Conservation (phyloP, 495 filamentous ascomycete species). For the Penicillium diatomitis region DNA sequence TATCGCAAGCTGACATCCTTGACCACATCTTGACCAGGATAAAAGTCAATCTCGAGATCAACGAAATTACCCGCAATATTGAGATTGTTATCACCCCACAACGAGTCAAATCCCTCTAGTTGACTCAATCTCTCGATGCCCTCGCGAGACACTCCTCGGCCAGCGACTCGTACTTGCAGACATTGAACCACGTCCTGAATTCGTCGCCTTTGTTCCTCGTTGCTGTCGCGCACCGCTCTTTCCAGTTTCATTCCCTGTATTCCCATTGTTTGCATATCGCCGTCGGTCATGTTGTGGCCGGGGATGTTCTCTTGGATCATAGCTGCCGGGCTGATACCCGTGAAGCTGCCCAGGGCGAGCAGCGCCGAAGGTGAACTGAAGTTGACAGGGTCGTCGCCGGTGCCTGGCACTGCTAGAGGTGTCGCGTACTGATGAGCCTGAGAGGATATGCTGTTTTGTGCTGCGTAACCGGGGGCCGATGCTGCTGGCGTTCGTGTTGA, state of each 20-base stretch:
- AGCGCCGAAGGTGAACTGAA: slow-evolving; percentile 40
- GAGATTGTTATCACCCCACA: slow-evolving; percentile 61
- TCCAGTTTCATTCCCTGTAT: slow-evolving; percentile 35
- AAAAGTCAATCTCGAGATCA: slow-evolving; percentile 43
- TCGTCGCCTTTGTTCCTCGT: slow-evolving; percentile 45
- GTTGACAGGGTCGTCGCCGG: slow-evolving; percentile 33
- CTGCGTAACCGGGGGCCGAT: slow-evolving; percentile 22
- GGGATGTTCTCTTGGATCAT: slow-evolving; percentile 33
- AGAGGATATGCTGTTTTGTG: slow-evolving; percentile 23
- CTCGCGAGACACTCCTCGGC: slow-evolving; percentile 61
- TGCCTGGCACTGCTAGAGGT: slow-evolving; percentile 27
- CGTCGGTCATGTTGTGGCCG: slow-evolving; percentile 33
- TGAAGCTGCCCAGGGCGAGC: slow-evolving; percentile 33
- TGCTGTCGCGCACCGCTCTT: slow-evolving; percentile 33
- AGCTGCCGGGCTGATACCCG: slow-evolving; percentile 35
- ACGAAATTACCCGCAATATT: slow-evolving; percentile 61
- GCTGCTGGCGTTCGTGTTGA: slow-evolving; percentile 35
- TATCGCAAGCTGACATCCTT: slow-evolving; percentile 38
- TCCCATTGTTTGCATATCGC: slow-evolving; percentile 35
- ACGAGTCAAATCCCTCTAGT: slow-evolving; percentile 62
- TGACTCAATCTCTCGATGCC: slow-evolving; percentile 69
- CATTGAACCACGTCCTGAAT: slow-evolving; percentile 38
- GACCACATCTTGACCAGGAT: slow-evolving; percentile 34
- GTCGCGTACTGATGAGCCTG: slow-evolving; percentile 31
- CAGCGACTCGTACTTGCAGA: slow-evolving; percentile 34